Evolutionary conservation across 2,329 filamentous ascomycete species (phyloP), one percentile per base, ranked within the genome.

Genomic region (Macrophomina pseudophaseolina): DNA sequence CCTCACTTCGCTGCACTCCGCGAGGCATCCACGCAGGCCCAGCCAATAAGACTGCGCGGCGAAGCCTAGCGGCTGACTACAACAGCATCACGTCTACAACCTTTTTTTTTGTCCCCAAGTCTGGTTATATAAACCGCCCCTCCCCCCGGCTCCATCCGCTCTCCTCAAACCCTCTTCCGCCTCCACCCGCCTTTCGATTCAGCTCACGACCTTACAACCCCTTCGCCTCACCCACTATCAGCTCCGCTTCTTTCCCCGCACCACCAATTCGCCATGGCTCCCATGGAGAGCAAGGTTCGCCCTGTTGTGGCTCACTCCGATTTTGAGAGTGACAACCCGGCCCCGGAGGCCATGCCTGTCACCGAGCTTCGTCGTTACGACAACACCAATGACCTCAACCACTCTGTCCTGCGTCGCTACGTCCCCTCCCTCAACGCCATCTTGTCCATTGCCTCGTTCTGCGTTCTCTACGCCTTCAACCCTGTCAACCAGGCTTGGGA

Each of bases 351-450:
- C 2, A 23, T 64, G 35, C 32, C 30, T 8, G 71, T 77, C 58
- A 77, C 79, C 32, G 76, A 78, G 33, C 82, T 23, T 23, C 23
- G 83, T 49, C 82, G 83, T 64, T 77, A 81, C 42, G 89, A 91
- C 70, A 90, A 90, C 69, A 95, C 94, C 78, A 91, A 90, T 65
- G 90, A 96, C 71, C 89, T 98, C 74, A 98, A 98, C 82, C 85
- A 97, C 70, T 85, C 88, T 58, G 94, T 97, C 46, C 85, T 98
- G 42, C 89, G 87, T 67, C 91, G 93, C 71, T 92, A 97, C 80
- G 87, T 92, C 67, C 91, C 93, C 38, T 85, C 87, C 67, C 88
- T 97, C 70, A 83, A 84, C 67, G 82, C 85, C 63, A 93, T 97
- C 74, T 84, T 93, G 70, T 90, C 91, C 69, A 90, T 95, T 71